Evolutionary conservation across 2,329 filamentous ascomycete genomes (phyloP).

Genomic region (Graphilbum ipis-grandicollis): DNA sequence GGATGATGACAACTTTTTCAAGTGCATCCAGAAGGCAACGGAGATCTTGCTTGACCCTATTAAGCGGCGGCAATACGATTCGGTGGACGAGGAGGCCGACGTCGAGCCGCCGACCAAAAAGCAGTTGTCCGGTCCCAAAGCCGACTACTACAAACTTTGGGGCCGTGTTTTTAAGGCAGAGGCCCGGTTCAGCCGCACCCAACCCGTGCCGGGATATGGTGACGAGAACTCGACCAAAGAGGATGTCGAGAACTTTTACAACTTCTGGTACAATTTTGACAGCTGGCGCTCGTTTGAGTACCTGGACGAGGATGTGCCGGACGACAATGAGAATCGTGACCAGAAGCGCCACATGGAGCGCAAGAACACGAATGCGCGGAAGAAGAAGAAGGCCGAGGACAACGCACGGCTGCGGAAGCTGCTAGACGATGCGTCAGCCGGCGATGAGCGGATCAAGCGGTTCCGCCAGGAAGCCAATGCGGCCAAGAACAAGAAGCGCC

Average conservation of each 20-base stretch:
- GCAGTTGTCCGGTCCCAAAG: constrained; percentile 49
- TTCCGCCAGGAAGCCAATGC: constrained; percentile 88
- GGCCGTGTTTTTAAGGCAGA: constrained; percentile 77
- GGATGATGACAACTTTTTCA: constrained; percentile 98
- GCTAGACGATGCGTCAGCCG: constrained; percentile 68
- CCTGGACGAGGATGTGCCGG: constrained; percentile 94
- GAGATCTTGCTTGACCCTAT: constrained; percentile 84
- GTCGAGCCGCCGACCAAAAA: constrained; percentile 89
- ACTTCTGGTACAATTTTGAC: constrained; percentile 99
- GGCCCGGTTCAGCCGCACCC: constrained; percentile 76
- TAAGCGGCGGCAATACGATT: constrained; percentile 91
- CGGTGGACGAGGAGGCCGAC: constrained; percentile 84
- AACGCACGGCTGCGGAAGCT: constrained; percentile 76
- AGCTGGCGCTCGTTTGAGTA: constrained; percentile 97
- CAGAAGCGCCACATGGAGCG: constrained; percentile 97
- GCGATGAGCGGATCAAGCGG: constrained; percentile 91
- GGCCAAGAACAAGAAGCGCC: constrained; percentile 86
- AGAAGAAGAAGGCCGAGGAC: constrained; percentile 99
- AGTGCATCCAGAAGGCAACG: constrained; percentile 97
- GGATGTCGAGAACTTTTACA: constrained; percentile 91
- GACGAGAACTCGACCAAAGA: constrained; percentile 71
- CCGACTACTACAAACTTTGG: constrained; percentile 95
- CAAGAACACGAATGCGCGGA: constrained; percentile 93
- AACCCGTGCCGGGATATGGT: constrained; percentile 78
- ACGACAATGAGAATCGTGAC: constrained; percentile 97